phyloP scores from a whole-genome alignment of 495 filamentous ascomycete genomes.

The Neurospora terricola region DNA sequence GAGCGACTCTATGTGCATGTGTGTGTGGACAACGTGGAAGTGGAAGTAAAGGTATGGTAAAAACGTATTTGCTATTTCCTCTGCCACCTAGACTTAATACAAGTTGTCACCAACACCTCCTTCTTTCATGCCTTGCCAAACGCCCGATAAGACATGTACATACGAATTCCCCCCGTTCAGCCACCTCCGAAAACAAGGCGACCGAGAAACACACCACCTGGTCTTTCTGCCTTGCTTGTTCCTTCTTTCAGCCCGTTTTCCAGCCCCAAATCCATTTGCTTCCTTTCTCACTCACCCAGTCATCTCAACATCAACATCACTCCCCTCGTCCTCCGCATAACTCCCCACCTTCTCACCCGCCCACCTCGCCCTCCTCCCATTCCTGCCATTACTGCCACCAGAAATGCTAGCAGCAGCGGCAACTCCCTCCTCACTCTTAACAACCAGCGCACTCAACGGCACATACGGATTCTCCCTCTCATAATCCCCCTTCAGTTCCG shows the following conservation, averaged over 20 bases:
- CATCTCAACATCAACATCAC: slow-evolving; percentile 14
- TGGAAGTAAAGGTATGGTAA: background rate
- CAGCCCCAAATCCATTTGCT: background rate
- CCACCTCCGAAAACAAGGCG: background rate
- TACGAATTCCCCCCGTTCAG: background rate
- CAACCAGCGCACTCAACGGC: slow-evolving; percentile 10
- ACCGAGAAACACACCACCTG: background rate
- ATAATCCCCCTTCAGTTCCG: slow-evolving; percentile 50
- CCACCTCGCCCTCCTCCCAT: slow-evolving; percentile 13
- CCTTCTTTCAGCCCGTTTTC: background rate
- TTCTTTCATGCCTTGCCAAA: background rate
- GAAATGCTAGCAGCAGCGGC: background rate
- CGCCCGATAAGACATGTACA: background rate
- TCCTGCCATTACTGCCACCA: background rate
- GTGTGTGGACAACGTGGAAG: background rate
- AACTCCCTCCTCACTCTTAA: background rate
- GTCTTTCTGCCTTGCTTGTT: background rate
- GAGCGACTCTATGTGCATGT: background rate
- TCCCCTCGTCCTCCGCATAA: slow-evolving; percentile 28
- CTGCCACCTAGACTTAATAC: background rate
- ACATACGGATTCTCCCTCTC: slow-evolving; percentile 45
- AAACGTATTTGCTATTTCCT: background rate
- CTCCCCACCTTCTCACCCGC: slow-evolving; percentile 23
- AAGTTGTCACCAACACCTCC: background rate
- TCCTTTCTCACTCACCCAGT: background rate